These are phyloP conservation scores for Fusarium miscanthi DNA, from an alignment of 2,329 filamentous ascomycete genomes.

Conservation along the genomic window DNA sequence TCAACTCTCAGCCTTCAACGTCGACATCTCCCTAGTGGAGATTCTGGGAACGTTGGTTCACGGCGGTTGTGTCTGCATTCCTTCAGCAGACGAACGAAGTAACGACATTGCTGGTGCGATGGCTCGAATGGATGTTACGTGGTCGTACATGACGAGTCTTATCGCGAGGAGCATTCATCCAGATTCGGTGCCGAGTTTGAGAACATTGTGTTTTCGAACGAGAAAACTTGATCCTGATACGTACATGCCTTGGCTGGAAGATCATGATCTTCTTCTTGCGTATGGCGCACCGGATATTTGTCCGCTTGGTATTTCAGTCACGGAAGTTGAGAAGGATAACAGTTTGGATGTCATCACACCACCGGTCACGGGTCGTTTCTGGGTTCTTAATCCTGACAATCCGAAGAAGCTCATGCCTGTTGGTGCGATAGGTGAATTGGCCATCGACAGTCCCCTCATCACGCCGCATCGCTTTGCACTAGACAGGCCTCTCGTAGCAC, in stretches of 20 bases:
- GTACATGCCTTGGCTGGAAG: constrained; percentile 58
- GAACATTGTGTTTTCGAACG: constrained; percentile 60
- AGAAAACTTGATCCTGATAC: constrained; percentile 62
- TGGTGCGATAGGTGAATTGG: constrained; percentile 67
- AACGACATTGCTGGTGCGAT: constrained; percentile 63
- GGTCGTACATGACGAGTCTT: constrained; percentile 68
- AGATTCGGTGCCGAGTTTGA: constrained; percentile 51
- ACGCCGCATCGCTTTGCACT: constrained; percentile 52
- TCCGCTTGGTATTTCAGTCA: constrained; percentile 62
- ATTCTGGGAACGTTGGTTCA: constrained; percentile 63
- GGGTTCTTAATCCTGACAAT: constrained; percentile 65
- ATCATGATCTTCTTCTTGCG: constrained; percentile 59
- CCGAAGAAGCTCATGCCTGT: constrained; percentile 62
- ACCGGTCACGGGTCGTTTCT: constrained; percentile 61
- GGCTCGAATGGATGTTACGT: constrained; percentile 61
- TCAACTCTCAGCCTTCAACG: constrained; percentile 65
- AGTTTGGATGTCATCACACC: constrained; percentile 58
- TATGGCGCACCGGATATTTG: constrained; percentile 65
- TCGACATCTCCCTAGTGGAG: constrained; percentile 64
- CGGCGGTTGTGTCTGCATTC: constrained; percentile 70
- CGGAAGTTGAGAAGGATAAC: constrained; percentile 53
- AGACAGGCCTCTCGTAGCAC: constrained; percentile 46
- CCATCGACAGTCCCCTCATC: constrained; percentile 63
- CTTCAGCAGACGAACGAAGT: constrained; percentile 60
- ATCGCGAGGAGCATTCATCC: constrained; percentile 62